Evolutionary conservation across 441 rosid genomes (phyloP).

Genomic region (Pelargonium myrrhifolium): DNA sequence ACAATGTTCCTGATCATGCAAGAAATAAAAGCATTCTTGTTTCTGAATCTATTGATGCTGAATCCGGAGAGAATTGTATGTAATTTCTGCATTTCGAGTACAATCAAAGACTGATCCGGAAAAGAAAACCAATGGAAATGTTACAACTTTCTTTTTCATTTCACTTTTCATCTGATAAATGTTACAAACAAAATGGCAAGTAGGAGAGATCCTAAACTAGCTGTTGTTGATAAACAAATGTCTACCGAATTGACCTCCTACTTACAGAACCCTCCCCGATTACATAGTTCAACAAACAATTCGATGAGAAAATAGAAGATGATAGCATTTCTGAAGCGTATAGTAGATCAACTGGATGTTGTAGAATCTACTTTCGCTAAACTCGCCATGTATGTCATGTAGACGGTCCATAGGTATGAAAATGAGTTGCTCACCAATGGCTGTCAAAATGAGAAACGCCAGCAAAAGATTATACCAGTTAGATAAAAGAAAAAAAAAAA

Average conservation of each 20-base stretch:
- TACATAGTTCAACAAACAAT: neutral
- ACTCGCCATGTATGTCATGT: constrained; percentile 78
- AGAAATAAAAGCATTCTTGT: no score
- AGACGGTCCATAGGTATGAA: constrained; percentile 77
- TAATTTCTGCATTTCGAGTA: no score
- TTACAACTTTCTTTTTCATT: neutral
- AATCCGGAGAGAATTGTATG: no score
- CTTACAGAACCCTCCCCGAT: neutral
- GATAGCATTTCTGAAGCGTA: neutral
- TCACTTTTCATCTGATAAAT: neutral
- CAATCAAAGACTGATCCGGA: no score
- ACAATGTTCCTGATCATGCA: no score
- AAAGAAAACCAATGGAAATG: neutral
- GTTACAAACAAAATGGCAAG: neutral
- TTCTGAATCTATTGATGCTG: no score
- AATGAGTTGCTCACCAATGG: constrained; percentile 86
- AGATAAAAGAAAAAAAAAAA: neutral
- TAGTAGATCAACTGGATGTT: constrained; percentile 23
- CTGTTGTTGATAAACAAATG: no score
- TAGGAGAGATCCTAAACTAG: neutral
- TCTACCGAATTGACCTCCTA: no score
- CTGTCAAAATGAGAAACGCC: constrained; percentile 32
- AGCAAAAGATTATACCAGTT: constrained; percentile 5
- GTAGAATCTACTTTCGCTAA: constrained; percentile 39
- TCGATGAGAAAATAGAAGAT: neutral